phyloP scores from a whole-genome alignment of 352 stramenopile species.

The Globisporangium cylindrosporum region DNA sequence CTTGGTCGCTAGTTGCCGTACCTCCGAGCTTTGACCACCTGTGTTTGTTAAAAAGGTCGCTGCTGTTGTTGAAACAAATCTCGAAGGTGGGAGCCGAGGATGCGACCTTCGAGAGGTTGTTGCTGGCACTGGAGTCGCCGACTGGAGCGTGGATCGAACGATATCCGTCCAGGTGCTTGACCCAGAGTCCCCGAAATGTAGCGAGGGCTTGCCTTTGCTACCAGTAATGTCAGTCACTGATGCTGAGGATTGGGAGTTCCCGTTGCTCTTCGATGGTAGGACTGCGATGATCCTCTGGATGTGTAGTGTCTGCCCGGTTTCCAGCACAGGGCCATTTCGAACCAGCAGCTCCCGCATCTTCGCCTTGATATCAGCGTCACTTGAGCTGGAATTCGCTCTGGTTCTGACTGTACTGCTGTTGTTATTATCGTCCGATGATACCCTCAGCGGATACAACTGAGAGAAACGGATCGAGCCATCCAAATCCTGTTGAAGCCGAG shows the following conservation, averaged over 20 bases:
- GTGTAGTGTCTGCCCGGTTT: constrained; percentile 15
- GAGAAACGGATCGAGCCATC: constrained; percentile 16
- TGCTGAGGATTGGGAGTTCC: not conserved
- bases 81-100: constrained; percentile 17
- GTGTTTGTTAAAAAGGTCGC: not conserved
- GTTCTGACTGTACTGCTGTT: not conserved
- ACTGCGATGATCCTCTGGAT: constrained; percentile 24
- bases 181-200: constrained; percentile 30
- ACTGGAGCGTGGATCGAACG: constrained; percentile 1
- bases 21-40: constrained; percentile 15
- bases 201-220: constrained; percentile 21
- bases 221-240: not conserved
- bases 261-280: not conserved
- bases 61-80: not conserved
- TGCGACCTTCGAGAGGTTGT: constrained; percentile 19
- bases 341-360: constrained; percentile 21
- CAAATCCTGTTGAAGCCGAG: constrained; percentile 34
- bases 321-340: constrained; percentile 27
- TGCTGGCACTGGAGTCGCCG: not conserved
- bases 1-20: constrained; percentile 21
- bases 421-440: not conserved
- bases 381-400: not conserved
- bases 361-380: not conserved
- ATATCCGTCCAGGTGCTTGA: constrained; percentile 25
- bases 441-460: constrained; percentile 18